Base-by-base conservation (phyloP, 1,284 basidiomycete species). In the Farysia itapuensis region DNA sequence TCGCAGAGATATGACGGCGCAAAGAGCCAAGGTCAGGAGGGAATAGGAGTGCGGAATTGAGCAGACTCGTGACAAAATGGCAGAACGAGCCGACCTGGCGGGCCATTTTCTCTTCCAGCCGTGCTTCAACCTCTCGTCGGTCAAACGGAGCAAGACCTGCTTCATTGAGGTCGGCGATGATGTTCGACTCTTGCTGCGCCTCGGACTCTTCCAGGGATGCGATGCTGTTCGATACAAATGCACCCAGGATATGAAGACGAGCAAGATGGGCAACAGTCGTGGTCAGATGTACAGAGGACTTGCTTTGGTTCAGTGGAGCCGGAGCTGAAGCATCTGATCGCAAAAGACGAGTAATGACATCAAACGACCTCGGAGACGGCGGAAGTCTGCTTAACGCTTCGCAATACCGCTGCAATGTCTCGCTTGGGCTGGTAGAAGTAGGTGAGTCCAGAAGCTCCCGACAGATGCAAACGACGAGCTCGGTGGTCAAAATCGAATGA, bases 21-120 rank as follows among this genome's bases (percentile, higher is more conserved):
- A 40, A 6, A 16, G 5, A 11, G 28, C 29, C 39, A 6, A 40
- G 28, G 22, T 40, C 39, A 5, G 39, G 39, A 4, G 39, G 7
- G n/a, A 32, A 40, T 8, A 40, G 9, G 21, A 40, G 39, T 15
- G 39, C 39, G 13, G 28, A 12, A 20, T 32, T 40, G 29, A 40
- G 19, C 19, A 40, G 19, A 19, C 29, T 24, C 6, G 24, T 4
- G 14, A 40, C 20, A 25, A 40, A 40, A 18, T 40, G 39, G 23
- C 28, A 31, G 21, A 40, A 40, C 9, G 18, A 24, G 12, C 15
- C 16, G 4, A 40, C 39, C 14, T 40, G 24, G 4, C 29, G 15
- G 6, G 29, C 16, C 20, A 40, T 31, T 9, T 11, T 7, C 5
- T 32, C 19, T n/a, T 40, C 39, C 13, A 40, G 29, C 21, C 6